phyloP scores from a whole-genome alignment of 2,329 filamentous ascomycete species.

The Aspergillus sp. region DNA sequence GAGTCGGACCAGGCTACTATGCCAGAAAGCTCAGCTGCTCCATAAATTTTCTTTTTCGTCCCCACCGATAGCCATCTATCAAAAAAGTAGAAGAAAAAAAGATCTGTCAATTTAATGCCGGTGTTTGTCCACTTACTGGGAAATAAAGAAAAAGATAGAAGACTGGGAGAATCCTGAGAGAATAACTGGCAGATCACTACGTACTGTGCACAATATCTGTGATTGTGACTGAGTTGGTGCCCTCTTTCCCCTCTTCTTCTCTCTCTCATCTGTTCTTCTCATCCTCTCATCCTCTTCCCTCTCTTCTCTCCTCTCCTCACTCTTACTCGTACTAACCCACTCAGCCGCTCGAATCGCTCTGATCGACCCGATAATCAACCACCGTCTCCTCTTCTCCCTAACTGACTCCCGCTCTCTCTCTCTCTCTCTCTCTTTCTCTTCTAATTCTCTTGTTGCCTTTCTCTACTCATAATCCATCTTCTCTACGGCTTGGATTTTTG shows the following conservation, averaged over 20 bases:
- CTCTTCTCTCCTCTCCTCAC: constrained; percentile 1
- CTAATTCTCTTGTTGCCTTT: background rate
- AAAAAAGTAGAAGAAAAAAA: background rate
- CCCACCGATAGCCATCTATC: background rate
- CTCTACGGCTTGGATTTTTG: too few species aligned
- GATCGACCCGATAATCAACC: too few species aligned
- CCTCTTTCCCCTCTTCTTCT: constrained; percentile 4
- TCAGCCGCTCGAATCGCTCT: background rate
- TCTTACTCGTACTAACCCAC: background rate
- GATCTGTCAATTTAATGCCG: too few species aligned
- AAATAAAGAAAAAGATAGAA: background rate
- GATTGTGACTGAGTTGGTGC: background rate
- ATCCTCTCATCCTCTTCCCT: constrained; percentile 3
- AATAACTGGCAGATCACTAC: background rate
- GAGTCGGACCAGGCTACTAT: too few species aligned
- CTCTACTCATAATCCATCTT: background rate
- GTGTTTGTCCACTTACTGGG: too few species aligned
- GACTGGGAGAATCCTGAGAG: background rate
- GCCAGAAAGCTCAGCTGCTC: too few species aligned
- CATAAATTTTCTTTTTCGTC: too few species aligned
- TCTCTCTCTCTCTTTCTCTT: constrained; percentile 1
- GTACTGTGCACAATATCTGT: background rate
- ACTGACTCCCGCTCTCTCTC: background rate
- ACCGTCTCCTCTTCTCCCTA: background rate
- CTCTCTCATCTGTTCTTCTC: constrained; percentile 6